Evolutionary conservation across 169 alveolate species (phyloP).

Genomic region (Cryptosporidium muris): DNA sequence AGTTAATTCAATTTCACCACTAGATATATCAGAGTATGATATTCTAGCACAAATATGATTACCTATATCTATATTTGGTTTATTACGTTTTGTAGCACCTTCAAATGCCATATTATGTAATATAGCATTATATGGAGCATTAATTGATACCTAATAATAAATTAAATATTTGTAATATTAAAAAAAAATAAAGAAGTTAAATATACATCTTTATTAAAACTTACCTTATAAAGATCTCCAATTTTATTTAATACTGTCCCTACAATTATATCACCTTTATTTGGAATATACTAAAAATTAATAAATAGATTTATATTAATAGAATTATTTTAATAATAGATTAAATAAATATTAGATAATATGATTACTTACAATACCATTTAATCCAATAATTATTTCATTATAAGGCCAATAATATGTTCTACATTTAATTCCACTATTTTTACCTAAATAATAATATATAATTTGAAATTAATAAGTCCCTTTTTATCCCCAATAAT

Average conservation of each 20-base stretch:
- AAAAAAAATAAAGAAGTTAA: neutral
- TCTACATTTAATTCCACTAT: conserved; percentile 38
- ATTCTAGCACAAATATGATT: conserved; percentile 42
- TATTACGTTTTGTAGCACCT: conserved; percentile 68
- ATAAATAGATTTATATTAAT: neutral
- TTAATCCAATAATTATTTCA: conserved; percentile 5
- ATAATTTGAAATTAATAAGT: neutral
- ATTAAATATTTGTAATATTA: neutral
- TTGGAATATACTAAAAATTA: conserved; percentile 53
- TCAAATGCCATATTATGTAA: conserved; percentile 64
- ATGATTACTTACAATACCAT: conserved; percentile 55
- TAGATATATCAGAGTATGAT: conserved; percentile 20
- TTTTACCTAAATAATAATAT: conserved; percentile 12
- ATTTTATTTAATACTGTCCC: conserved; percentile 30
- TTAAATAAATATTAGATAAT: neutral
- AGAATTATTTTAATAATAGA: neutral
- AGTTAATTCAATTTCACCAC: conserved; percentile 62
- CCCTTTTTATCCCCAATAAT: neutral
- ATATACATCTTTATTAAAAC: neutral
- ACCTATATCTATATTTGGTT: conserved; percentile 22
- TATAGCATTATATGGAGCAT: conserved; percentile 30
- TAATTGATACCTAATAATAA: conserved; percentile 26
- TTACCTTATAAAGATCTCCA: conserved; percentile 60
- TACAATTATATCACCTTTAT: conserved; percentile 44
- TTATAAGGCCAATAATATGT: conserved; percentile 64